Evolutionary conservation across 192 early-diverging fungal species (phyloP).

Genomic region (Coemansia sp.): DNA sequence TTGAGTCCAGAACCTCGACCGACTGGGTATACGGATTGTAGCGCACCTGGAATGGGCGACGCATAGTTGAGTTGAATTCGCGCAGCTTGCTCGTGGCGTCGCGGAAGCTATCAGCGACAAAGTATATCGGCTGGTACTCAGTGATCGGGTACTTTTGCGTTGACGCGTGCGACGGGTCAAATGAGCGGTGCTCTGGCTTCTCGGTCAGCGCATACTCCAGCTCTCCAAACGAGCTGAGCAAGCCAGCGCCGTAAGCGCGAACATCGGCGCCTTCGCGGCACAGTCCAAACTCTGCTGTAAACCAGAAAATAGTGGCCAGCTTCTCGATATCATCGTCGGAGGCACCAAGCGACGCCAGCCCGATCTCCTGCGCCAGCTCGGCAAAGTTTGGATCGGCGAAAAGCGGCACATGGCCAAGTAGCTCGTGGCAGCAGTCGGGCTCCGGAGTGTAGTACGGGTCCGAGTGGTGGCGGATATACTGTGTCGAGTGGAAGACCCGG

Average conservation of each 20-base stretch:
- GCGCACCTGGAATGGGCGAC: conserved; percentile 84
- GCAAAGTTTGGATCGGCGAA: conserved; percentile 89
- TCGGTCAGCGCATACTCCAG: conserved; percentile 83
- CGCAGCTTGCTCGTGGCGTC: conserved; percentile 89
- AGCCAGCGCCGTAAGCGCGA: conserved; percentile 88
- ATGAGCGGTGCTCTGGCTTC: conserved; percentile 74
- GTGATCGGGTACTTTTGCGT: conserved; percentile 83
- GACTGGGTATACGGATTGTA: conserved; percentile 91
- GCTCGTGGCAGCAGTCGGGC: conserved; percentile 94
- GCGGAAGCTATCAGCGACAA: conserved; percentile 91
- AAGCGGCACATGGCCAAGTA: conserved; percentile 84
- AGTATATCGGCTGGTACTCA: conserved; percentile 92
- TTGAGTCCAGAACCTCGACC: conserved; percentile 86
- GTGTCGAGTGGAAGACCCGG: conserved; percentile 95
- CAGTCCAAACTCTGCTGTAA: conserved; percentile 93
- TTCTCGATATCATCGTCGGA: conserved; percentile 89
- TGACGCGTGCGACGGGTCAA: conserved; percentile 79
- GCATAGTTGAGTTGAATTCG: conserved; percentile 71
- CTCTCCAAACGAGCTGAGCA: conserved; percentile 94
- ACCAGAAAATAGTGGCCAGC: conserved; percentile 90
- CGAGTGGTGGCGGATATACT: conserved; percentile 95
- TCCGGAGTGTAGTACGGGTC: conserved; percentile 92
- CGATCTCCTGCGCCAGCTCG: conserved; percentile 92
- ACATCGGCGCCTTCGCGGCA: conserved; percentile 68
- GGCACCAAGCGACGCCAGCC: conserved; percentile 87